Evolutionary conservation across 306 rosid genomes (phyloP).

Genomic region (Dicorynia guianensis): DNA sequence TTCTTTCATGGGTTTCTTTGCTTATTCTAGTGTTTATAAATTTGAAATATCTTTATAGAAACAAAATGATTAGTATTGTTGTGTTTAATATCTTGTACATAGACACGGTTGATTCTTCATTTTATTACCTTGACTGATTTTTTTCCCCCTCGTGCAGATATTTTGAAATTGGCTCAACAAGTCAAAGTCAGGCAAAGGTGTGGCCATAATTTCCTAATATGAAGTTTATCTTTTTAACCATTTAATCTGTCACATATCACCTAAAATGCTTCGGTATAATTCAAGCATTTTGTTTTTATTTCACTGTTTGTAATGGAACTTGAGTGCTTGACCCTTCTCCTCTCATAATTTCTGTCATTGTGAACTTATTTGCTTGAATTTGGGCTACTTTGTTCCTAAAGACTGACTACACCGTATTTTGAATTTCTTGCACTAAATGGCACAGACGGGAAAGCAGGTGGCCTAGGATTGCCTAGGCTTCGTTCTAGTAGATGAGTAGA

Average conservation of each 20-base stretch:
- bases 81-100: slow-evolving; percentile 9
- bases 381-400: slow-evolving; percentile 10
- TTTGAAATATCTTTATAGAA: background rate
- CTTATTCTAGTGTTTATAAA: slow-evolving; percentile 8
- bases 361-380: slow-evolving; percentile 16
- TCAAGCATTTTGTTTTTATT: too few species aligned
- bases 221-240: background rate
- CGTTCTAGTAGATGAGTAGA: too few species aligned
- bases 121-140: slow-evolving; percentile 11
- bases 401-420: too few species aligned
- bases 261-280: too few species aligned
- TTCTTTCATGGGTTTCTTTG: slow-evolving; percentile 30
- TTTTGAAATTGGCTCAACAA: slow-evolving; percentile 72
- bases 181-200: slow-evolving; percentile 98
- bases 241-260: background rate
- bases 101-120: slow-evolving; percentile 24
- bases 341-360: too few species aligned
- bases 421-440: too few species aligned
- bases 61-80: slow-evolving; percentile 8
- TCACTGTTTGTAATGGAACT: too few species aligned
- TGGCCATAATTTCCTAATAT: slow-evolving; percentile 34
- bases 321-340: too few species aligned
- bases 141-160: slow-evolving; percentile 62
- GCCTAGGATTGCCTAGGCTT: too few species aligned
- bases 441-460: too few species aligned